Conservation (phyloP, 2,329 filamentous ascomycete genomes). For the Ophiostoma quercus region DNA sequence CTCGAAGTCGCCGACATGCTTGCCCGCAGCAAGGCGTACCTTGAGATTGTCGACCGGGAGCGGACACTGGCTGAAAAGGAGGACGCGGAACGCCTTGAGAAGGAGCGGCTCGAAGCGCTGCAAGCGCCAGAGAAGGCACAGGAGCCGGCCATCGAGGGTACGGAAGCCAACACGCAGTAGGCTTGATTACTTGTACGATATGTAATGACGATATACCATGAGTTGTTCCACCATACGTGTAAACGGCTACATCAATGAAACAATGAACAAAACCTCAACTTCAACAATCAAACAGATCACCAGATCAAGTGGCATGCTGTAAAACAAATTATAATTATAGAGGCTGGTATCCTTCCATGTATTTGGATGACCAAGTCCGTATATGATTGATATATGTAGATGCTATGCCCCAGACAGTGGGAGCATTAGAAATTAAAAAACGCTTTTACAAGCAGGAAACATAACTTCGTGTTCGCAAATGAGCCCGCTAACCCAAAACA, state of each 20-base stretch:
- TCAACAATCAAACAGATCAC: no score
- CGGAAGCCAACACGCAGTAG: background rate
- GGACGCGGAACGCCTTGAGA: conserved; percentile 27
- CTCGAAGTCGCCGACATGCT: conserved; percentile 37
- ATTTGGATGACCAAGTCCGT: background rate
- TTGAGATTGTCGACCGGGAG: conserved; percentile 40
- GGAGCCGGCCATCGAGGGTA: background rate
- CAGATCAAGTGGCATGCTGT: background rate
- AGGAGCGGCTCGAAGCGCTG: conserved; percentile 4
- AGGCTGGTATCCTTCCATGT: background rate
- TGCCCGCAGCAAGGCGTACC: conserved; percentile 40
- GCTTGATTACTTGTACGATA: background rate
- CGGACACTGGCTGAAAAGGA: conserved; percentile 33
- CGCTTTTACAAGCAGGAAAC: background rate
- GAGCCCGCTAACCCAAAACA: background rate
- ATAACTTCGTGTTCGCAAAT: background rate
- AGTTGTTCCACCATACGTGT: background rate
- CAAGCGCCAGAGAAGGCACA: background rate
- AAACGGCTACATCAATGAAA: background rate
- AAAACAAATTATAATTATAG: background rate
- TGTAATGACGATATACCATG: background rate
- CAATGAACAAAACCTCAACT: background rate
- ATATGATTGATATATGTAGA: background rate
- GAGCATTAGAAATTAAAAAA: background rate
- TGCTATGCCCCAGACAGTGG: background rate